Percentiles rank a stretch among this genome's conserved stretches.
These are phyloP conservation scores for Harringtonia aguacate DNA, from an alignment of 2,329 filamentous ascomycete species.

Conservation along the genomic window DNA sequence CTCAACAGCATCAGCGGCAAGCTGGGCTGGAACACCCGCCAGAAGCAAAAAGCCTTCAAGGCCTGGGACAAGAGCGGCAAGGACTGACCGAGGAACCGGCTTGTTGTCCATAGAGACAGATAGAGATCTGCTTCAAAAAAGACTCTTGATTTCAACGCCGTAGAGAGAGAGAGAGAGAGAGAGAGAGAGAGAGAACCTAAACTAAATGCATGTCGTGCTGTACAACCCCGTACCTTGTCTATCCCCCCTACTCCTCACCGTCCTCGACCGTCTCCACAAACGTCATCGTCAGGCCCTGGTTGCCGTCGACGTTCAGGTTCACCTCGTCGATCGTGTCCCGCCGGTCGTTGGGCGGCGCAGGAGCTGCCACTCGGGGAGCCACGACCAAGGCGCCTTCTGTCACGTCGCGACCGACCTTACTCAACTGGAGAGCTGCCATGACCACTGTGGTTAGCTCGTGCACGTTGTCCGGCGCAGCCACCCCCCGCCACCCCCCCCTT, in stretches of 20 bases:
- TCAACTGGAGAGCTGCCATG: slow-evolving; percentile 15
- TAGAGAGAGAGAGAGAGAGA: slow-evolving; percentile 1
- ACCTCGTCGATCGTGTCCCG: slow-evolving; percentile 26
- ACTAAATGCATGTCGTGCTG: too few species aligned
- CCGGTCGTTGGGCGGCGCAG: slow-evolving; percentile 8
- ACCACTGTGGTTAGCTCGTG: too few species aligned
- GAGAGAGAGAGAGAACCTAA: background rate
- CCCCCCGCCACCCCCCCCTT: too few species aligned
- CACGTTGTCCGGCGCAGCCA: background rate
- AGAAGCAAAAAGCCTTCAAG: slow-evolving; percentile 58
- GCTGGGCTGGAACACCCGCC: slow-evolving; percentile 70
- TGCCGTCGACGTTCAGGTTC: slow-evolving; percentile 32
- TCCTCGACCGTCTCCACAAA: slow-evolving; percentile 29
- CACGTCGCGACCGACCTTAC: slow-evolving; percentile 11
- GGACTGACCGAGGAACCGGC: background rate
- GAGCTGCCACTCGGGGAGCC: background rate
- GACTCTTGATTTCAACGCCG: background rate
- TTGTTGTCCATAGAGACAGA: background rate
- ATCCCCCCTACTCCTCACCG: slow-evolving; percentile 1
- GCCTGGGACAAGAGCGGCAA: slow-evolving; percentile 30
- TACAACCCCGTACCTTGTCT: background rate
- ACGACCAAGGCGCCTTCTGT: slow-evolving; percentile 2
- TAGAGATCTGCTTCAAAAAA: background rate
- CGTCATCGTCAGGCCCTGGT: slow-evolving; percentile 34
- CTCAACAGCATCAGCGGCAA: slow-evolving; percentile 71